Conservation (phyloP, 2,329 filamentous ascomycete species). For the Ophiostoma populinum region DNA sequence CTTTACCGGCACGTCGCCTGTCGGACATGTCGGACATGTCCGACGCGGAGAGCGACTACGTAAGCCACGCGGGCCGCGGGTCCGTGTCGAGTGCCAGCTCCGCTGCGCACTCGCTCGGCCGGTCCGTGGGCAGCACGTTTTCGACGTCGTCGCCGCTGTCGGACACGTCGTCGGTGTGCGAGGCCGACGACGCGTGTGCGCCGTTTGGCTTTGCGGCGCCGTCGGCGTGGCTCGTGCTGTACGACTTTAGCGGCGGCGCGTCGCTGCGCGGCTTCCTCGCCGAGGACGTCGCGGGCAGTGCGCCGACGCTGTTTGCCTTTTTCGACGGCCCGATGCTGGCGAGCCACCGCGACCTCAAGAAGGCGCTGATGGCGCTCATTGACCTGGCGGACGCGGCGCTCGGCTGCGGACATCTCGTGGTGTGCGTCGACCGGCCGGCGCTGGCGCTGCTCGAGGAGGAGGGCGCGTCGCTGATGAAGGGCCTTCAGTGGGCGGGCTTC, state of each 20-base stretch:
- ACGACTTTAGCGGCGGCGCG: slow-evolving; percentile 70
- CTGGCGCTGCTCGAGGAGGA: slow-evolving; percentile 39
- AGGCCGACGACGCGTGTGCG: slow-evolving; percentile 21
- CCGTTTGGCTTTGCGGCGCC: slow-evolving; percentile 17
- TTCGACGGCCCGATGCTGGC: slow-evolving; percentile 52
- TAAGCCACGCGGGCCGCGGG: slow-evolving; percentile 16
- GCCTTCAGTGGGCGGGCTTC: slow-evolving; percentile 87
- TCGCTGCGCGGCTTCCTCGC: slow-evolving; percentile 77
- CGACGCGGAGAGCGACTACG: slow-evolving; percentile 22
- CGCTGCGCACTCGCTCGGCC: neutral
- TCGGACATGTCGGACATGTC: slow-evolving; percentile 3
- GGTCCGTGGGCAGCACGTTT: neutral
- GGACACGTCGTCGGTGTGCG: slow-evolving; percentile 10
- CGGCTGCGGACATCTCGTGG: slow-evolving; percentile 58
- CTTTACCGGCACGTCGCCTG: slow-evolving; percentile 19
- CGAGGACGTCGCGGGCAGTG: slow-evolving; percentile 32
- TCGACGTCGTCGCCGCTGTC: neutral
- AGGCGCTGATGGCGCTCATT: slow-evolving; percentile 81
- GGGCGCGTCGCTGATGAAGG: slow-evolving; percentile 53
- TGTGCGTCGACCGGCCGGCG: slow-evolving; percentile 53
- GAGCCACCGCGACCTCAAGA: slow-evolving; percentile 57
- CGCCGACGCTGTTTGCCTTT: slow-evolving; percentile 56
- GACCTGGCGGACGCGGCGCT: slow-evolving; percentile 68
- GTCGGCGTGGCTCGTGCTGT: slow-evolving; percentile 56
- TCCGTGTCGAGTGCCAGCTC: slow-evolving; percentile 3